Percentiles rank a stretch among this genome's conserved stretches.
Evolutionary conservation across 2,329 filamentous ascomycete species (phyloP).

Genomic region (Ambrosiella xylebori): DNA sequence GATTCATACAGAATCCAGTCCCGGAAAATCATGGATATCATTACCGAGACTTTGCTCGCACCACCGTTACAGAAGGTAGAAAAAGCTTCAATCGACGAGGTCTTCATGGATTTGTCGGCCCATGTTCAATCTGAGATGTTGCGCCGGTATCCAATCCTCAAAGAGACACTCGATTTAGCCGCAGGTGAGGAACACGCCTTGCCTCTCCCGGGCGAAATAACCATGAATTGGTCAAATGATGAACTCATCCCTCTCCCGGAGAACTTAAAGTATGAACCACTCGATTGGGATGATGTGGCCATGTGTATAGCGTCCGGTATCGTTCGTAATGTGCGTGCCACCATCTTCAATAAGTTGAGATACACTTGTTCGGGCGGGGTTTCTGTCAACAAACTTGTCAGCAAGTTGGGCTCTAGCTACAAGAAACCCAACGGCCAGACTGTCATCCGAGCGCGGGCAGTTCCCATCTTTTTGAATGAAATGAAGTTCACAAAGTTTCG

Average conservation of each 20-base stretch:
- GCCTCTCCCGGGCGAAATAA: slow-evolving; percentile 50
- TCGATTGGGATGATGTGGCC: slow-evolving; percentile 91
- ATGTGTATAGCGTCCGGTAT: slow-evolving; percentile 81
- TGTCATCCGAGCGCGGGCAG: slow-evolving; percentile 72
- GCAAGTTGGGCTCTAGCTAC: slow-evolving; percentile 78
- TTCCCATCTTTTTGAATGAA: slow-evolving; percentile 57
- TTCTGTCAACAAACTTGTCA: slow-evolving; percentile 83
- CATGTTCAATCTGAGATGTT: slow-evolving; percentile 64
- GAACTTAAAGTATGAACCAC: slow-evolving; percentile 59
- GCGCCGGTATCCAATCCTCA: slow-evolving; percentile 58
- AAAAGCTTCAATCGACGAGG: slow-evolving; percentile 90
- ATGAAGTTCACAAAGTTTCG: slow-evolving; percentile 94
- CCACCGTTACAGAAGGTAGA: slow-evolving; percentile 55
- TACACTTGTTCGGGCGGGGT: slow-evolving; percentile 91
- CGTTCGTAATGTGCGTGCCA: slow-evolving; percentile 53
- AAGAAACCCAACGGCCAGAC: slow-evolving; percentile 93
- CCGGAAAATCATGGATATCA: slow-evolving; percentile 58
- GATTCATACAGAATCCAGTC: slow-evolving; percentile 83
- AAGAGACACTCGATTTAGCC: not conserved
- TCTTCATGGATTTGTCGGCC: slow-evolving; percentile 80
- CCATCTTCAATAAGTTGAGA: slow-evolving; percentile 50
- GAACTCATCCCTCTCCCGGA: slow-evolving; percentile 64
- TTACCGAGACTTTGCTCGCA: slow-evolving; percentile 60
- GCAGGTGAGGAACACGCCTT: slow-evolving; percentile 53
- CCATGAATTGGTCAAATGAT: slow-evolving; percentile 69